phyloP scores from a whole-genome alignment of 164 flowering plant genomes.

The Piper betle region DNA sequence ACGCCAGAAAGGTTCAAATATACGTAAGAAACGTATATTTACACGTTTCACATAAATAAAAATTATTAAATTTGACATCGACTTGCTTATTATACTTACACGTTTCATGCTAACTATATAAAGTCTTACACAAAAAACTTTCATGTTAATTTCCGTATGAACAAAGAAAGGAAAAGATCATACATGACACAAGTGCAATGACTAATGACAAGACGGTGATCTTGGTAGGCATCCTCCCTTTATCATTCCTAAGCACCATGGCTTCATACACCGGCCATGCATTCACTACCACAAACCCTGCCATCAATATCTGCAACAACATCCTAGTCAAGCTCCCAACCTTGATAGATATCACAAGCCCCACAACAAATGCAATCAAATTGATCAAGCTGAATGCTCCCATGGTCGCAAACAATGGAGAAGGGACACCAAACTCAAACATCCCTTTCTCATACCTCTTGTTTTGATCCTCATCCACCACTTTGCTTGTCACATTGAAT shows the following conservation, averaged over 20 bases:
- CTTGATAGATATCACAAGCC: slow-evolving; percentile 6
- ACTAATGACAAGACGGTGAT: slow-evolving; percentile 15
- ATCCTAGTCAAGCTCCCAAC: slow-evolving; percentile 11
- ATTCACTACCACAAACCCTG: slow-evolving; percentile 42
- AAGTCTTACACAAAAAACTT: neutral
- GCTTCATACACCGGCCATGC: slow-evolving; percentile 59
- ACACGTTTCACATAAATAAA: neutral
- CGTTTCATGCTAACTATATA: no score
- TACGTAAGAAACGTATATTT: neutral
- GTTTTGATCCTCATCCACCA: slow-evolving; percentile 31
- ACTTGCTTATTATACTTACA: neutral
- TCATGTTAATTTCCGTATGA: neutral
- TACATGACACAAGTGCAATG: slow-evolving; percentile 9
- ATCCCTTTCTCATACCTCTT: slow-evolving; percentile 43
- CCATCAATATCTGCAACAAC: slow-evolving; percentile 23
- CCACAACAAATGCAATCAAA: slow-evolving; percentile 25
- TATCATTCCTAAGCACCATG: slow-evolving; percentile 40
- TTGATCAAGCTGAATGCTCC: slow-evolving; percentile 38
- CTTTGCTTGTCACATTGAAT: slow-evolving; percentile 57
- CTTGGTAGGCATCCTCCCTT: slow-evolving; percentile 33
- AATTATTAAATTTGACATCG: neutral
- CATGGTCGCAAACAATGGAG: slow-evolving; percentile 58
- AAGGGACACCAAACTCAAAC: slow-evolving; percentile 53
- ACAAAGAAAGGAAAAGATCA: neutral
- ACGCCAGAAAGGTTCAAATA: no score